Percentiles rank a stretch among this genome's conserved stretches.
phyloP scores from a whole-genome alignment of 2,329 filamentous ascomycete species.

The Aspergillus amoenus region DNA sequence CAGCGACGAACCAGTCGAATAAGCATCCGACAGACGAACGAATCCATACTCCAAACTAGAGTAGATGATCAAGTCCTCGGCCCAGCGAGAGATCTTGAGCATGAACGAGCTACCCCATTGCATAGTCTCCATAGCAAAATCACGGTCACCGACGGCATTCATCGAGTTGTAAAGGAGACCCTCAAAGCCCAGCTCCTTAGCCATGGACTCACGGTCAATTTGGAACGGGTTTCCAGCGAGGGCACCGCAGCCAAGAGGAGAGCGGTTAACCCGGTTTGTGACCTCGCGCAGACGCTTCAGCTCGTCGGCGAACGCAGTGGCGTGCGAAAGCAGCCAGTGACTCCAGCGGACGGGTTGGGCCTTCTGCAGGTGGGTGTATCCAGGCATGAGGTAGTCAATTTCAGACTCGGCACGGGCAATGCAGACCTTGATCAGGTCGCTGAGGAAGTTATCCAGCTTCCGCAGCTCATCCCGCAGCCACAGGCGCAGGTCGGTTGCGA shows the following conservation, averaged over 20 bases:
- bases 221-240: slow-evolving; percentile 79
- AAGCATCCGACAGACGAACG: slow-evolving; percentile 73
- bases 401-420: slow-evolving; percentile 69
- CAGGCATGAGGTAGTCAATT: slow-evolving; percentile 77
- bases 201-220: slow-evolving; percentile 77
- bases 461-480: slow-evolving; percentile 78
- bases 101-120: slow-evolving; percentile 78
- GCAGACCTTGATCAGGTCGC: slow-evolving; percentile 68
- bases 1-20: slow-evolving; percentile 71
- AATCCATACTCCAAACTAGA: slow-evolving; percentile 74
- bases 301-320: slow-evolving; percentile 68
- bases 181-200: slow-evolving; percentile 77
- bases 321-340: slow-evolving; percentile 78
- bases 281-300: slow-evolving; percentile 74
- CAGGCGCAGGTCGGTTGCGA: slow-evolving; percentile 85
- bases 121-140: slow-evolving; percentile 80
- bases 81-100: slow-evolving; percentile 76
- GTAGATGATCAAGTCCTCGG: slow-evolving; percentile 85
- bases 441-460: slow-evolving; percentile 67
- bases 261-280: slow-evolving; percentile 69
- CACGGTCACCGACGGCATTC: slow-evolving; percentile 71
- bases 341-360: slow-evolving; percentile 79
- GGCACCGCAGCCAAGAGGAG: slow-evolving; percentile 72
- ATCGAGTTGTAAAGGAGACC: slow-evolving; percentile 74
- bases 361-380: slow-evolving; percentile 84